A percentile compares a stretch with the other conserved stretches of the same genome.
These are phyloP conservation scores for Vitis vinifera DNA, from an alignment of 164 flowering plant species.

Conservation along the genomic window ASM3070453v1 NC_081810.1:3561501-3562000, in stretches of 20 bases:
- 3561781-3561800: slow-evolving; percentile 89
- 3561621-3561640: slow-evolving; percentile 90
- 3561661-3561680: slow-evolving; percentile 1
- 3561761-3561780: slow-evolving; percentile 95
- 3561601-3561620: slow-evolving; percentile 75
- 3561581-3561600: slow-evolving; percentile 86
- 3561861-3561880: slow-evolving; percentile 66
- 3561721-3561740: neutral
- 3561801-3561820: slow-evolving; percentile 90
- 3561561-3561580: slow-evolving; percentile 66
- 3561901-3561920: neutral
- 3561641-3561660: slow-evolving; percentile 96
- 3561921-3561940: neutral
- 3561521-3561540: slow-evolving; percentile 46
- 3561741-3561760: slow-evolving; percentile 1
- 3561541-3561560: slow-evolving; percentile 37
- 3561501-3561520: slow-evolving; percentile 71
- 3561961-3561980: neutral
- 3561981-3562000: too few relatives aligned
- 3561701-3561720: neutral
- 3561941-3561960: neutral
- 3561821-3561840: slow-evolving; percentile 89
- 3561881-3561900: slow-evolving; percentile 4
- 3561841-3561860: slow-evolving; percentile 86
- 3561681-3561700: neutral